phyloP scores from a whole-genome alignment of 768 basidiomycete species.

The Pleurotus tuber-regium region DNA sequence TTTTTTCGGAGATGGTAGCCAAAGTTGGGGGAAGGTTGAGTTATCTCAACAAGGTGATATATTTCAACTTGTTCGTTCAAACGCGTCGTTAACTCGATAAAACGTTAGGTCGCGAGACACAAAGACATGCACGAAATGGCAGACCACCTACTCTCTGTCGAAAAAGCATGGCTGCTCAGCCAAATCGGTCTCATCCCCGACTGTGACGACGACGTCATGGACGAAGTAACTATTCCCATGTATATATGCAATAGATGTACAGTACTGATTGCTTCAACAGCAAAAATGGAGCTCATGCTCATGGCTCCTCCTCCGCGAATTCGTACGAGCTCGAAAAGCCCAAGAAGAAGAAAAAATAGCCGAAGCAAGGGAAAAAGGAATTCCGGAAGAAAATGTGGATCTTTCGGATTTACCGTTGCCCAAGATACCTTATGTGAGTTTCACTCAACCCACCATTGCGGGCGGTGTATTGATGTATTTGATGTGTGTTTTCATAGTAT shows the following conservation, averaged over 20 bases:
- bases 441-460: slow-evolving; percentile 7
- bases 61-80: too few relatives aligned
- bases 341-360: slow-evolving; percentile 42
- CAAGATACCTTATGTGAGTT: slow-evolving; percentile 55
- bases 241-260: background rate
- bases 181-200: slow-evolving; percentile 79
- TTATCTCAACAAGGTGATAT: slow-evolving; percentile 73
- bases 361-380: slow-evolving; percentile 32
- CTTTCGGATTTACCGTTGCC: slow-evolving; percentile 55
- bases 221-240: slow-evolving; percentile 55
- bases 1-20: slow-evolving; percentile 41
- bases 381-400: slow-evolving; percentile 28
- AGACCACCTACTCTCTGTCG: slow-evolving; percentile 60
- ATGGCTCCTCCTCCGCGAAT: slow-evolving; percentile 74
- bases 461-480: background rate
- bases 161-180: slow-evolving; percentile 78
- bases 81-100: too few relatives aligned
- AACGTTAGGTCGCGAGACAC: slow-evolving; percentile 57
- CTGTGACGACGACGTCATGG: slow-evolving; percentile 86
- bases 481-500: slow-evolving; percentile 36
- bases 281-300: slow-evolving; percentile 85
- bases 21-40: slow-evolving; percentile 77
- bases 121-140: slow-evolving; percentile 64
- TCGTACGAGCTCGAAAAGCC: slow-evolving; percentile 58
- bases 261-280: slow-evolving; percentile 25